Base-by-base conservation (phyloP, 306 rosid genomes). In the Quillaja saponaria region DNA sequence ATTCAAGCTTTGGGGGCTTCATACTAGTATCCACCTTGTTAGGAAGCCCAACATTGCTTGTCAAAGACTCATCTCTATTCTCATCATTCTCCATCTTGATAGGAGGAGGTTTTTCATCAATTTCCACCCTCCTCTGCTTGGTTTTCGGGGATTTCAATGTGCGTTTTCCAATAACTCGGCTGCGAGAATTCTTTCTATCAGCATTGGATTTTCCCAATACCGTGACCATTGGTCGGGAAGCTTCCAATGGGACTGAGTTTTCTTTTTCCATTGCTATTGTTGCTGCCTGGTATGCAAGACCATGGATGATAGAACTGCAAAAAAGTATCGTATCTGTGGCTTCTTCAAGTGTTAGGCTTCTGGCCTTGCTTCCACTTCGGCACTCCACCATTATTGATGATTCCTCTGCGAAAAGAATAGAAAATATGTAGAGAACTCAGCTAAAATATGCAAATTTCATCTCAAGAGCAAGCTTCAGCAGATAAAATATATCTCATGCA, bases 291-390 rank as follows among this genome's bases (percentile, higher is more conserved):
- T 79, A 86, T 47, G 96, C 94, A 66, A 92, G 82, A 76, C 86
- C 94, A 49, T 88, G 96, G 78, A 92, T 82, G 16, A 92, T 84
- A 65, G 98, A 88, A 59, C 94, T 88, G 88, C 98, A 92, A 78
- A 92, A 86, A 21, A 92, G 94, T 41, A 92, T 92, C 12, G 96
- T 80, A 70, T 92, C 90, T 6, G 98, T 88, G 55, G 94, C 98
- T 85, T 92, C 98, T 72, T 84, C 98, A 25, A 92, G 94, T 35
- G 98, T 88, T 60, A 86, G 80, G 90, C 87, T 92, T 78, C 84
- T 82, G 13, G 77, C 51, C 77, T 67, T 83, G 34, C 82, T 84
- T 77, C 81, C 82, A 55, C 81, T 81, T 51, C 35, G 84, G 66
- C 80, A 77, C 71, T 88, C 95, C 31, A 88, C 90, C 60, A 80